phyloP scores from a whole-genome alignment of 768 basidiomycete species.

The Termitomyces sp. region DNA sequence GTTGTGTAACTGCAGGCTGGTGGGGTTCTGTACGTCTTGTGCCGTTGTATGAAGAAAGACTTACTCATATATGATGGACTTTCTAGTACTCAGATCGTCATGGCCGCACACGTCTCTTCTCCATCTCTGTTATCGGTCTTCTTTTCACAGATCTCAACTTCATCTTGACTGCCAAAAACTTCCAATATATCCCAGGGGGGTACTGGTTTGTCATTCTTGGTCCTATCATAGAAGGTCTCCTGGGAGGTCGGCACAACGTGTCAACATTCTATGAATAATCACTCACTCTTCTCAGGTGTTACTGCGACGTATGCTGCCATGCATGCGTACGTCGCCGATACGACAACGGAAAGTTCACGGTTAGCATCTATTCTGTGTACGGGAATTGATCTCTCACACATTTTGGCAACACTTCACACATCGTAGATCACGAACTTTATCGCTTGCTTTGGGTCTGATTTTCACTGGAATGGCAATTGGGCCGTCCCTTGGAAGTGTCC shows the following conservation, averaged over 20 bases:
- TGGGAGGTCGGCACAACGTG: conserved; percentile 54
- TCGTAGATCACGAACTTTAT: conserved; percentile 58
- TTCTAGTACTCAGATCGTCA: conserved; percentile 70
- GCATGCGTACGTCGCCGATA: conserved; percentile 70
- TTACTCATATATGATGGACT: neutral
- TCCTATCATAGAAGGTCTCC: conserved; percentile 57
- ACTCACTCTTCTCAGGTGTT: conserved; percentile 29
- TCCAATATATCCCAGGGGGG: conserved; percentile 63
- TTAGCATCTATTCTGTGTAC: conserved; percentile 17
- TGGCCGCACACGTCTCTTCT: conserved; percentile 65
- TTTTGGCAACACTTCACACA: too few relatives aligned
- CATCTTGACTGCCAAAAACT: conserved; percentile 57
- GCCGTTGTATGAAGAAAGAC: too few relatives aligned
- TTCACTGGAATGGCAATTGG: conserved; percentile 77
- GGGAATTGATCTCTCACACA: neutral
- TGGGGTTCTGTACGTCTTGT: conserved; percentile 68
- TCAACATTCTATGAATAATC: neutral
- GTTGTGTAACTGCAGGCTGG: conserved; percentile 77
- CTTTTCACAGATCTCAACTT: conserved; percentile 61
- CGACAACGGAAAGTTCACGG: conserved; percentile 50
- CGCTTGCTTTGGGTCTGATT: conserved; percentile 58
- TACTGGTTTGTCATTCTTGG: conserved; percentile 76
- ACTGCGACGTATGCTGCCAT: conserved; percentile 43
- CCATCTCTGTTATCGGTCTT: conserved; percentile 54
- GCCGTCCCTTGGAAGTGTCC: conserved; percentile 62